Percentiles rank a stretch among this genome's conserved stretches.
phyloP scores from a whole-genome alignment of 139 green algal species.

The Coelastrella sp. region DNA sequence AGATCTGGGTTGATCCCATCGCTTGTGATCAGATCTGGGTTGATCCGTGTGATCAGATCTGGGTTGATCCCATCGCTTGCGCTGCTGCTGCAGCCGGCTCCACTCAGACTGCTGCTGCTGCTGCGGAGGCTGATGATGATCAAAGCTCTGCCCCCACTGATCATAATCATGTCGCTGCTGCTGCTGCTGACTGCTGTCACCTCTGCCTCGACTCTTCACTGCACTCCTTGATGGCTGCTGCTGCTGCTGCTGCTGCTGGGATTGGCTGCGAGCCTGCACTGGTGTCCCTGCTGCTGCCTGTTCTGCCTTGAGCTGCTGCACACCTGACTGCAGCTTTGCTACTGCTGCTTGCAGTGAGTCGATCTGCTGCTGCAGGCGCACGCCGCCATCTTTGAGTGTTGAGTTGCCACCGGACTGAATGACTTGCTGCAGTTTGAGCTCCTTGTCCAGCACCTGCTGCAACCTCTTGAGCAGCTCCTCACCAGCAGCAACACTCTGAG shows the following conservation, averaged over 20 bases:
- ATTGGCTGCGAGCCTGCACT: background rate
- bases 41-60: no score
- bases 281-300: background rate
- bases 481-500: slow-evolving; percentile 28
- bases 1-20: background rate
- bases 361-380: slow-evolving; percentile 26
- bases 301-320: slow-evolving; percentile 18
- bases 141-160: background rate
- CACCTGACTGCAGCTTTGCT: background rate
- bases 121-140: background rate
- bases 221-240: background rate
- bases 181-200: slow-evolving; percentile 3
- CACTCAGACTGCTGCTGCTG: slow-evolving; percentile 8
- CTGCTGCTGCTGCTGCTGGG: background rate
- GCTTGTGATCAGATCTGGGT: background rate
- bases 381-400: background rate
- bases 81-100: slow-evolving; percentile 7
- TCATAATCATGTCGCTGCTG: background rate
- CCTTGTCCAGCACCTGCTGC: slow-evolving; percentile 3
- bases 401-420: background rate
- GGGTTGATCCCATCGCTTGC: background rate
- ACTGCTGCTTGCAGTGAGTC: slow-evolving; percentile 27
- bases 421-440: slow-evolving; percentile 13
- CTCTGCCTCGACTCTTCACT: background rate
- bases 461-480: background rate